Evolutionary conservation across 371 early-diverging fungal genomes (phyloP).

Genomic region (Lichtheimia ornata): DNA sequence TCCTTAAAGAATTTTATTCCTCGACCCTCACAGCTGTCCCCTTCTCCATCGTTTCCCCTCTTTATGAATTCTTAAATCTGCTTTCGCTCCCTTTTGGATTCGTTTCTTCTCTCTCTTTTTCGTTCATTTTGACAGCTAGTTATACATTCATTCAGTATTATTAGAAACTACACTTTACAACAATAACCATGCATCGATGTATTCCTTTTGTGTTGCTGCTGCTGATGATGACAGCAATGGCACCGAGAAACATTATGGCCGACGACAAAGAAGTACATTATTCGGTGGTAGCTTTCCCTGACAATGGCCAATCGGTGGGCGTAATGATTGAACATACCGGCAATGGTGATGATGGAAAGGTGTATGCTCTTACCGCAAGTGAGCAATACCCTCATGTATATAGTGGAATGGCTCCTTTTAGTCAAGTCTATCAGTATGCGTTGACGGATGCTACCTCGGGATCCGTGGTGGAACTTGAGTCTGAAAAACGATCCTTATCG

Average conservation of each 20-base stretch:
- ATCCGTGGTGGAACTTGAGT: conserved; percentile 18
- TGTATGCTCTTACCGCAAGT: conserved; percentile 24
- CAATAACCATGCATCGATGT: background rate
- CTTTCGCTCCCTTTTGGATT: no score
- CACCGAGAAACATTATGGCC: conserved; percentile 4
- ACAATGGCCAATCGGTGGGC: conserved; percentile 33
- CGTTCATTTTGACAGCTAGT: background rate
- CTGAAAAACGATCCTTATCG: conserved; percentile 35
- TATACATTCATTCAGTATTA: background rate
- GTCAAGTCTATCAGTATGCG: conserved; percentile 37
- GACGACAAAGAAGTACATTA: conserved; percentile 36
- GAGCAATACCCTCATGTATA: conserved; percentile 34
- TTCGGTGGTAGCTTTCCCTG: conserved; percentile 45
- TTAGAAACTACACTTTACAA: background rate
- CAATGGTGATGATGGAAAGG: conserved; percentile 2
- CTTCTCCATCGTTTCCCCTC: no score
- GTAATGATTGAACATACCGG: conserved; percentile 21
- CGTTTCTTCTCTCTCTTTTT: background rate
- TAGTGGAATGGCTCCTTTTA: conserved; percentile 39
- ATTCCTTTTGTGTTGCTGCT: background rate
- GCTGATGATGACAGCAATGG: background rate
- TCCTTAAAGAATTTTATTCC: no score
- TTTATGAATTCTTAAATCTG: no score
- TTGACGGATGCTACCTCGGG: conserved; percentile 20
- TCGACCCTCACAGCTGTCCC: no score